Conservation (phyloP, 2,329 filamentous ascomycete genomes). For the Venturia asperata region DNA sequence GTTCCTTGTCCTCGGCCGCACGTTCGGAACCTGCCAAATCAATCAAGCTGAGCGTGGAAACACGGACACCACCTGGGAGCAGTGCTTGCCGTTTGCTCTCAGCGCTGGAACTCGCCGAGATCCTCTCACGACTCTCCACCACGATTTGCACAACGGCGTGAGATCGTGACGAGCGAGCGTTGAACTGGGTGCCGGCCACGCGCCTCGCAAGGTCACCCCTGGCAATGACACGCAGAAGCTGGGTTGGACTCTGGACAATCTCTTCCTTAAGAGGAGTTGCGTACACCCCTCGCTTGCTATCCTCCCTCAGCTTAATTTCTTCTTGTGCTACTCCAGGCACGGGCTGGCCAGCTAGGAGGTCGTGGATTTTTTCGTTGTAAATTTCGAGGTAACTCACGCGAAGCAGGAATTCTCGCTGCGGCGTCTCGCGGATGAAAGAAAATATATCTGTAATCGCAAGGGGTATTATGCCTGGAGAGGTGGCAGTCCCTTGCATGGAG, state of each 20-base stretch:
- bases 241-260: slow-evolving; percentile 95
- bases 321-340: slow-evolving; percentile 54
- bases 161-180: slow-evolving; percentile 90
- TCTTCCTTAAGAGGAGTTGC: slow-evolving; percentile 94
- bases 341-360: slow-evolving; percentile 60
- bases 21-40: slow-evolving; percentile 95
- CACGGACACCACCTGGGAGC: slow-evolving; percentile 77
- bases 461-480: slow-evolving; percentile 92
- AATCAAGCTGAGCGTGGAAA: slow-evolving; percentile 91
- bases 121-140: slow-evolving; percentile 87
- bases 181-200: slow-evolving; percentile 94
- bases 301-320: slow-evolving; percentile 94
- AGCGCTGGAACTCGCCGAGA: slow-evolving; percentile 41
- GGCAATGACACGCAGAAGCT: slow-evolving; percentile 88
- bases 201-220: slow-evolving; percentile 84
- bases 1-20: slow-evolving; percentile 90
- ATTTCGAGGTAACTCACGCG: slow-evolving; percentile 98
- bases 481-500: slow-evolving; percentile 97
- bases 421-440: slow-evolving; percentile 96
- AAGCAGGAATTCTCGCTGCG: slow-evolving; percentile 85
- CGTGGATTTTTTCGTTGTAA: slow-evolving; percentile 96
- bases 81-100: slow-evolving; percentile 36
- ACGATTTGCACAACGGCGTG: slow-evolving; percentile 98
- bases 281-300: slow-evolving; percentile 93
- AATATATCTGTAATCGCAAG: slow-evolving; percentile 98